Base-by-base conservation (phyloP, 768 basidiomycete genomes). In the Rhodotorula taiwanensis region DNA sequence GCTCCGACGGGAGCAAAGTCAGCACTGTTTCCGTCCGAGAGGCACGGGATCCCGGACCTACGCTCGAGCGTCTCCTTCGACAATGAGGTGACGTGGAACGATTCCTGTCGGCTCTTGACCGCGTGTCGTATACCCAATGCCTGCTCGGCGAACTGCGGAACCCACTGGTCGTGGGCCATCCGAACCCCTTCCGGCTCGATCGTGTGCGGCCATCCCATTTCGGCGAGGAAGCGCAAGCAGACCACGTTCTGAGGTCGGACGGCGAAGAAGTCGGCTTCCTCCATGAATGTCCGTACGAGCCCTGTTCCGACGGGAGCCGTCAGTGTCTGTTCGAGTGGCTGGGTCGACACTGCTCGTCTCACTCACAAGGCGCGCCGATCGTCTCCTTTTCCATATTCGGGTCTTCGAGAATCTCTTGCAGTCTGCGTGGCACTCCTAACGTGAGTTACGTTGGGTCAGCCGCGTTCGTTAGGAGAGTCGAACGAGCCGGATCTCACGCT, bases 221-320 rank as follows among this genome's bases (percentile, higher is more conserved):
- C 36, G 13, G 57, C 57, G 21, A 51, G 27, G 3, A 13, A 13
- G 0, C 57, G 57, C 36, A 58, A 23, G 57, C 48, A 50, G 49
- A 43, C 0, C 14, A 58, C 27, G 28, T 50, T 58, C 18, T 1
- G 5, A 2, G 57, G 57, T 10, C 13, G 15, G 23, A 39, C 10
- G 39, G 39, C 23, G 57, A 51, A 58, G 41, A 16, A 51, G 0
- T 41, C 41, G 14, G 15, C 4, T 1, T n/a, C 13, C 5, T 23
- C 11, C 5, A 58, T 13, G 39, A 58, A 23, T 6, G 31, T 28
- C 21, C 9, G 41, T 1, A 42, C 11, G 18, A 42, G 11, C 39
- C 39, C 52, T 53, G 52, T 34, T 43, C 30, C 6, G 25, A 44
- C 21, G 43, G 21, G 28, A 9, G 25, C 23, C 23, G 43, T 33